These are phyloP conservation scores for Microdochium nivale DNA, from an alignment of 2,329 filamentous ascomycete genomes.

Conservation along the genomic window DNA sequence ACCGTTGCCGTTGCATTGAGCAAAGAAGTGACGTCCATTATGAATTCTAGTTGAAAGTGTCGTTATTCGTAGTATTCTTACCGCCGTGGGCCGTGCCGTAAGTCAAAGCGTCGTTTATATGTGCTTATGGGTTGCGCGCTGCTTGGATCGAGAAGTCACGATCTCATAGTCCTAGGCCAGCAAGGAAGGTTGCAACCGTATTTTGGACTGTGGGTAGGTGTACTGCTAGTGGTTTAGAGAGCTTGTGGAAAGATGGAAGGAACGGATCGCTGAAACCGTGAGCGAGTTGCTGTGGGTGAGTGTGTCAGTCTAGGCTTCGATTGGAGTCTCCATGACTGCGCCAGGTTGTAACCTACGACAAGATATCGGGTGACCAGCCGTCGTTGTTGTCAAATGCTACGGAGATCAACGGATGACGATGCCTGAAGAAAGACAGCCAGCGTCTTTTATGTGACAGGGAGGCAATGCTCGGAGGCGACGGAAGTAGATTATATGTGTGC, in stretches of 20 bases:
- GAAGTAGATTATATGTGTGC: background rate
- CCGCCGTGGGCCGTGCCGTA: background rate
- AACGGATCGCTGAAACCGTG: no score
- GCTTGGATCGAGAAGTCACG: no score
- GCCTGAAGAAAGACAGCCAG: background rate
- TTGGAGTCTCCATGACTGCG: no score
- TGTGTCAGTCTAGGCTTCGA: no score
- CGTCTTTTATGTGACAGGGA: background rate
- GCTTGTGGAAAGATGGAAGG: background rate
- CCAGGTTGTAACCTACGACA: background rate
- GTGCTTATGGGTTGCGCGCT: no score
- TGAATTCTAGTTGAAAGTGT: slow-evolving; percentile 4
- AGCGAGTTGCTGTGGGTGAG: no score
- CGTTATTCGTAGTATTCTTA: background rate
- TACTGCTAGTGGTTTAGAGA: no score
- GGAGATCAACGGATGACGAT: background rate
- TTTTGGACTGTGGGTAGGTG: no score
- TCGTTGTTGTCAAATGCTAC: background rate
- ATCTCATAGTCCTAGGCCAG: no score
- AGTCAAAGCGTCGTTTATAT: no score
- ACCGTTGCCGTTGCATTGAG: slow-evolving; percentile 27
- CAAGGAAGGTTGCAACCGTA: no score
- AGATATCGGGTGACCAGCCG: background rate
- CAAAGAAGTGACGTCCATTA: slow-evolving; percentile 33
- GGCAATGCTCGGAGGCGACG: background rate